These are phyloP conservation scores for Smittium mucronatum DNA, from an alignment of 371 early-diverging fungal genomes.

Conservation along the genomic window DNA sequence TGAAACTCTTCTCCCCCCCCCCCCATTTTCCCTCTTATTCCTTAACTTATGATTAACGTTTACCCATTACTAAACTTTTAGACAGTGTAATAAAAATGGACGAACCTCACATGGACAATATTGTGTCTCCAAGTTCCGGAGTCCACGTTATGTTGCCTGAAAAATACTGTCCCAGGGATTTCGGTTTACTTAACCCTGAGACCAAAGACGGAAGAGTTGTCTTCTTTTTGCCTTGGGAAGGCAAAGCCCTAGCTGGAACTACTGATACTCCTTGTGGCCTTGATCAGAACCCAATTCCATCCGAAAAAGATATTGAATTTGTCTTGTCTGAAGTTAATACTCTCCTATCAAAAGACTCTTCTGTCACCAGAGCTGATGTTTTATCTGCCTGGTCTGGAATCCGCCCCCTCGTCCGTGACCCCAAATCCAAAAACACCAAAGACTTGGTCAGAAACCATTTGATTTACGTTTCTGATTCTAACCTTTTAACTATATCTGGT, in stretches of 20 bases:
- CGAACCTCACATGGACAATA: constrained; percentile 51
- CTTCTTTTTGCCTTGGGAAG: constrained; percentile 98
- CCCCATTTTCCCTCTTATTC: not conserved
- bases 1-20: not conserved
- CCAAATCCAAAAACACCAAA: constrained; percentile 78
- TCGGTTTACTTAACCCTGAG: constrained; percentile 96
- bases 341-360: constrained; percentile 74
- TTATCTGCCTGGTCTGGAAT: constrained; percentile 98
- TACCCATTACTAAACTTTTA: not conserved
- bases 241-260: constrained; percentile 94
- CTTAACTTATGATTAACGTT: not conserved
- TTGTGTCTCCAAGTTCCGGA: constrained; percentile 93
- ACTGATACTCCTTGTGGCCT: constrained; percentile 87
- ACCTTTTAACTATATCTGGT: constrained; percentile 93
- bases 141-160: constrained; percentile 93
- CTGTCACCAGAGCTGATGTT: constrained; percentile 91
- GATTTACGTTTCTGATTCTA: constrained; percentile 71
- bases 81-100: constrained; percentile 86
- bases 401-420: constrained; percentile 96
- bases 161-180: constrained; percentile 85
- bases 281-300: constrained; percentile 68
- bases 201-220: constrained; percentile 97
- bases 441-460: constrained; percentile 94
- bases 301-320: constrained; percentile 92
- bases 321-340: constrained; percentile 86